These are phyloP conservation scores for Cyclospora cayetanensis DNA, from an alignment of 169 alveolate species.

Conservation along the genomic window DNA sequence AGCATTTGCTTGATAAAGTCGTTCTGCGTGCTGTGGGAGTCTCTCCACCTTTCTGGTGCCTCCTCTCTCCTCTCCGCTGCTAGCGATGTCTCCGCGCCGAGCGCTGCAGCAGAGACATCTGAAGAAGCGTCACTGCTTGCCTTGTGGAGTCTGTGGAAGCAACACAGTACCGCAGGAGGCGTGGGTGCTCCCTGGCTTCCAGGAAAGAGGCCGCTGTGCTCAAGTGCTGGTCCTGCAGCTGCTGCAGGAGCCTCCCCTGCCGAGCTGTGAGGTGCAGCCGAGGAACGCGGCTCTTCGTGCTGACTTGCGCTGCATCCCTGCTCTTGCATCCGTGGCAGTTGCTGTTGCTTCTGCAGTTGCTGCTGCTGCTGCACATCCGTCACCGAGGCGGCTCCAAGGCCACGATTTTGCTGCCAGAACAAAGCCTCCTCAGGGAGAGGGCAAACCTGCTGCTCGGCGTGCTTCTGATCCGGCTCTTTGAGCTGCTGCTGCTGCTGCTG, in stretches of 20 bases:
- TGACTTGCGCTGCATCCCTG: no score
- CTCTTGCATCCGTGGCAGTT: background rate
- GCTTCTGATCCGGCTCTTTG: background rate
- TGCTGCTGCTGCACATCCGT: background rate
- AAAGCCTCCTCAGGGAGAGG: background rate
- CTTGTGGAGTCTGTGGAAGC: background rate
- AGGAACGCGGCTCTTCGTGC: background rate
- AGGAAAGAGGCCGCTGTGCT: background rate
- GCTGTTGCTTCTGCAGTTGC: constrained; percentile 26
- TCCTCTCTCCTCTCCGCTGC: no score
- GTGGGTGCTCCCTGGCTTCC: background rate
- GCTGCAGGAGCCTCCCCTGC: background rate
- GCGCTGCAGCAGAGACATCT: background rate
- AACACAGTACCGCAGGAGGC: background rate
- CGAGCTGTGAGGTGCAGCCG: background rate
- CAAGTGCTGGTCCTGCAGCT: background rate
- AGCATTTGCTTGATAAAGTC: background rate
- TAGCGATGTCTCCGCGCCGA: no score
- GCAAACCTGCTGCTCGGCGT: background rate
- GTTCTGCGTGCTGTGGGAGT: background rate
- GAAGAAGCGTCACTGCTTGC: background rate
- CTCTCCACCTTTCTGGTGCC: constrained; percentile 3
- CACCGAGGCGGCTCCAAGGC: background rate
- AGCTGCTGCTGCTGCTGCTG: constrained; percentile 36
- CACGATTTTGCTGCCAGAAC: background rate